These are phyloP conservation scores for Colletotrichum shisoi DNA, from an alignment of 2,329 filamentous ascomycete species.

Conservation along the genomic window DNA sequence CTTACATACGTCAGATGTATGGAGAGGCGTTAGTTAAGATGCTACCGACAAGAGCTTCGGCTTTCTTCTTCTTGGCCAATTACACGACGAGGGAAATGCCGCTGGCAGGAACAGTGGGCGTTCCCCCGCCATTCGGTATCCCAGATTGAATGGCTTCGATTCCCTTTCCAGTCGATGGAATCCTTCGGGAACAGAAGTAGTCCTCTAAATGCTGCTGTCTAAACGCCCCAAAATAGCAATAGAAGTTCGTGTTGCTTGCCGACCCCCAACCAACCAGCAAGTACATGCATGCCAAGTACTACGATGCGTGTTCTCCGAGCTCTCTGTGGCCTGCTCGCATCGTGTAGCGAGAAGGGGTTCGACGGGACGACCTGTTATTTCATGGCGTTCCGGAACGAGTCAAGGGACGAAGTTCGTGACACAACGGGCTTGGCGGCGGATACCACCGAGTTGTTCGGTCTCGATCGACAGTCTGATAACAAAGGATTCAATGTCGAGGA, in stretches of 20 bases:
- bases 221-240: constrained; percentile 26
- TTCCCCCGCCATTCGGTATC: not conserved
- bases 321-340: too few species aligned
- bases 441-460: not conserved
- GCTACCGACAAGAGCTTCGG: not conserved
- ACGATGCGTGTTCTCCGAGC: too few species aligned
- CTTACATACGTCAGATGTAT: constrained; percentile 6
- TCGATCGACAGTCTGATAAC: not conserved
- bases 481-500: not conserved
- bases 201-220: constrained; percentile 34
- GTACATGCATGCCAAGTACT: too few species aligned
- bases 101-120: not conserved
- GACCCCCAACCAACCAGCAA: too few species aligned
- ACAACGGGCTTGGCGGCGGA: too few species aligned
- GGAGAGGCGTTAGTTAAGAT: constrained; percentile 17
- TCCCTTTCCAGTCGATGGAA: constrained; percentile 8
- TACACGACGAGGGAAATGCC: not conserved
- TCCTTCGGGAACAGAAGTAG: constrained; percentile 21
- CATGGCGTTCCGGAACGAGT: not conserved
- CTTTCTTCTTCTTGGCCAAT: constrained; percentile 2
- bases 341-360: too few species aligned
- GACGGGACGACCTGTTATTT: too few species aligned
- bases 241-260: constrained; percentile 25
- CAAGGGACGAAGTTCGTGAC: not conserved
- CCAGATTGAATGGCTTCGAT: not conserved